These are phyloP conservation scores for Alternaria sp. DNA, from an alignment of 2,329 filamentous ascomycete genomes.

Conservation along the genomic window DNA sequence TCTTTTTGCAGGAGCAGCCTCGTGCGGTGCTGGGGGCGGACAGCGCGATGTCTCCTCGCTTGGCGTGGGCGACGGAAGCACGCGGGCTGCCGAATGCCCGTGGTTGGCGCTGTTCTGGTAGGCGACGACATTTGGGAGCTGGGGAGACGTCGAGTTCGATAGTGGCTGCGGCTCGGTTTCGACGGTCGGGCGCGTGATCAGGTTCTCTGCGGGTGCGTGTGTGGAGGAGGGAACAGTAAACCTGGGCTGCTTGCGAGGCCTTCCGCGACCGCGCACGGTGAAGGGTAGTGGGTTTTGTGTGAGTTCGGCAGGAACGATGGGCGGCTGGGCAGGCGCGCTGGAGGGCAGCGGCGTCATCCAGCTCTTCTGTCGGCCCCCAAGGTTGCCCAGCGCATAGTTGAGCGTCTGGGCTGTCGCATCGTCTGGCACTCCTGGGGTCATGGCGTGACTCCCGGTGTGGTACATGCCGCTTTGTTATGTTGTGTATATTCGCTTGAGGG, in stretches of 20 bases:
- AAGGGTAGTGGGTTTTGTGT: conserved; percentile 2
- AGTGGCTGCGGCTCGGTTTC: conserved; percentile 22
- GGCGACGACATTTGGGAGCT: conserved; percentile 37
- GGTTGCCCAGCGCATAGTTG: conserved; percentile 36
- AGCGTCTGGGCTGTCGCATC: conserved; percentile 30
- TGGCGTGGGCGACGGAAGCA: conserved; percentile 67
- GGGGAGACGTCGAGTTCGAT: conserved; percentile 45
- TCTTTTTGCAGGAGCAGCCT: not conserved
- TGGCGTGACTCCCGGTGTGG: conserved; percentile 1
- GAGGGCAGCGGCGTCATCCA: conserved; percentile 35
- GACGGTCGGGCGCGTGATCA: not conserved
- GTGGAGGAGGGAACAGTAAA: not conserved
- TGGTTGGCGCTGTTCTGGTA: not conserved
- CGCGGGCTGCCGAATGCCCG: conserved; percentile 27
- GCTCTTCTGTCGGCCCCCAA: conserved; percentile 38
- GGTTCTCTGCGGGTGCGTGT: not conserved
- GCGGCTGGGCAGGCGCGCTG: not conserved
- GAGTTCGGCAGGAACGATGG: not conserved
- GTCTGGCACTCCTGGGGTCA: conserved; percentile 15
- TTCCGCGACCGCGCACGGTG: conserved; percentile 10
- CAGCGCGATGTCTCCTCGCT: conserved; percentile 58
- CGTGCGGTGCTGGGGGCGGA: not conserved
- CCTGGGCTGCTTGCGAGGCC: conserved; percentile 16
- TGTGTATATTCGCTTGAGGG: not conserved
- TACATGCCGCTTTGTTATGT: not conserved